Conservation (phyloP, 352 stramenopile genomes). For the Pythium diclinum region DNA sequence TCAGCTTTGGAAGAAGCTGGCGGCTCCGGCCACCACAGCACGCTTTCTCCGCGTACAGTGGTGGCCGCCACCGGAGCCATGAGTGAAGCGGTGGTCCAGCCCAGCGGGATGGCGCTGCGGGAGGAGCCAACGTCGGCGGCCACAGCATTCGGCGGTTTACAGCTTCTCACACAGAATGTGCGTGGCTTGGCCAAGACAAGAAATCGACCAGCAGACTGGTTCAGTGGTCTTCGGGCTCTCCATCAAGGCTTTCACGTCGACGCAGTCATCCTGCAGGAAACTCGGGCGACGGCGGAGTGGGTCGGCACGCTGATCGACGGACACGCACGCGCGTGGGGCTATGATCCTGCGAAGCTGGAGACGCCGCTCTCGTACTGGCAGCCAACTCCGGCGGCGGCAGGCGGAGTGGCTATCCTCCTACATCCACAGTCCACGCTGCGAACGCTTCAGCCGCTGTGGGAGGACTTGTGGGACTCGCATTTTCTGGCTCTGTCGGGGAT, state of each 20-base stretch:
- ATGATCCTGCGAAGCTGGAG: neutral
- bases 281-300: constrained; percentile 2
- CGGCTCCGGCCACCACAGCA: neutral
- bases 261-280: constrained; percentile 15
- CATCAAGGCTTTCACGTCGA: neutral
- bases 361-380: constrained; percentile 11
- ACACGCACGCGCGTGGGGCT: constrained; percentile 9
- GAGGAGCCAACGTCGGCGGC: neutral
- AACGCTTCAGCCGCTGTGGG: neutral
- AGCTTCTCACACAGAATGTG: constrained; percentile 13
- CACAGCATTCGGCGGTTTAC: neutral
- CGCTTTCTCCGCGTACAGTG: neutral
- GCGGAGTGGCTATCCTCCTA: constrained; percentile 9
- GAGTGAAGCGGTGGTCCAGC: no score
- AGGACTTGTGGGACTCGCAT: no score
- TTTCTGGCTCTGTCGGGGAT: neutral
- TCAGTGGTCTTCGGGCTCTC: neutral
- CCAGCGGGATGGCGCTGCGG: no score
- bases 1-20: neutral
- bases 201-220: neutral
- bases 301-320: neutral
- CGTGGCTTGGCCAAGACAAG: neutral
- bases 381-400: constrained; percentile 2
- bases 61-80: no score
- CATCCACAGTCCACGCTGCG: constrained; percentile 6